Conservation (phyloP, 2,329 filamentous ascomycete species). For the Alternaria hordeiaustralica region DNA sequence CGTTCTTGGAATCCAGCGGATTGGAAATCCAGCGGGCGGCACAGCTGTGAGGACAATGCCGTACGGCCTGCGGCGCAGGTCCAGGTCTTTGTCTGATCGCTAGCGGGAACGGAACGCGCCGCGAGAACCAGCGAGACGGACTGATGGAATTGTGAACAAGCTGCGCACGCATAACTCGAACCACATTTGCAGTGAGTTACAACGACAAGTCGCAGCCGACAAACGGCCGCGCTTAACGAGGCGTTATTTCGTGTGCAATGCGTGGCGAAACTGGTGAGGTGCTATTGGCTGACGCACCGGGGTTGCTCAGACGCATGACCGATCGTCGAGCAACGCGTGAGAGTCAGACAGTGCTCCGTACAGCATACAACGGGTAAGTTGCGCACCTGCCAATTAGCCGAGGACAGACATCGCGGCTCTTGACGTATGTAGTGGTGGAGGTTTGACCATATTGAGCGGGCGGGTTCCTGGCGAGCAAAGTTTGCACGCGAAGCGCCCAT, state of each 20-base stretch:
- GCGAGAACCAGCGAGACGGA: constrained; percentile 25
- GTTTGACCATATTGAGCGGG: constrained; percentile 4
- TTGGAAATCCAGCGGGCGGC: constrained; percentile 10
- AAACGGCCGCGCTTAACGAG: constrained; percentile 25
- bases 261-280: constrained; percentile 14
- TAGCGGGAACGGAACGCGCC: constrained; percentile 38
- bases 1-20: neutral
- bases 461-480: constrained; percentile 16
- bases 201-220: constrained; percentile 9
- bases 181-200: constrained; percentile 3
- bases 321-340: constrained; percentile 15
- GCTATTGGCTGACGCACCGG: constrained; percentile 39
- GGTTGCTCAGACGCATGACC: constrained; percentile 25
- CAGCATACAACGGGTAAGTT: constrained; percentile 19
- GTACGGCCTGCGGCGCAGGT: constrained; percentile 21
- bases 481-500: constrained; percentile 14
- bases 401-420: constrained; percentile 19
- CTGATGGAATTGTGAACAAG: constrained; percentile 15
- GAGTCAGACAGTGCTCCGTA: constrained; percentile 7
- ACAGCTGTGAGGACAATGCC: constrained; percentile 1
- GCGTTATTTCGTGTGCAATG: constrained; percentile 15
- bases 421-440: constrained; percentile 7
- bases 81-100: constrained; percentile 30
- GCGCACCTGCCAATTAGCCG: constrained; percentile 25
- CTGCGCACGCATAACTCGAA: neutral